Base-by-base conservation (phyloP, 352 stramenopile genomes). In the Globisporangium yorkense region DNA sequence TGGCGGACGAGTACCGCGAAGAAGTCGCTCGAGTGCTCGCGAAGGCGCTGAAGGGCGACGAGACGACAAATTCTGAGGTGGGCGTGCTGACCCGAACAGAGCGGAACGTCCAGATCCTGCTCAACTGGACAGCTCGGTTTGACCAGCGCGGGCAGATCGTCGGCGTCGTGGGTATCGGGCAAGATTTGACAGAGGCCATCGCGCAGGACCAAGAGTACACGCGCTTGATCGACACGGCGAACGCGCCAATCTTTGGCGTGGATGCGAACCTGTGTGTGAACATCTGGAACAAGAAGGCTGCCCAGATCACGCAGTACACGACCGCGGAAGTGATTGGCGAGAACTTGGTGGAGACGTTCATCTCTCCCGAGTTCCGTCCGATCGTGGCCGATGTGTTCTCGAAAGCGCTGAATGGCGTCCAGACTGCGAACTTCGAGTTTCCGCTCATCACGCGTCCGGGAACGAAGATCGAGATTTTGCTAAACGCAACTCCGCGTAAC, bases 211-310 rank as follows among this genome's bases (percentile, higher is more conserved):
- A 94, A 62, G 87, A 96, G 63, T 96, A 96, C 56, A 87, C 81
- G 3, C 82, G 87, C 12, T 56, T 97, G n/a, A 95, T 97, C 57
- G 89, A 97, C 51, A 96, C 80, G 33, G 88, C 89, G 0, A 96
- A 97, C 54, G 84, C 86, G 13, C 86, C 89, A 4, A 97, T 96
- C 51, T 96, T 97, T 63, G 89, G 88, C 48, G 84, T 96, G n/a
- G 88, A 97, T 67, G 69, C 70, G 0, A 79, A 92, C 44, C 69
- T 94, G 5, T 89, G 84, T 46, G 89, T 96, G 13, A 96, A 96
- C 59, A 96, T 96, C 61, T 95, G 89, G 89, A 97, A 97, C 70
- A 84, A 96, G 54, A 96, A 96, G 62, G 89, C 85, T 12, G 84
- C 80, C 0, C 77, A 98, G 47, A 90, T 97, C 57, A 94, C 88